These are phyloP conservation scores for Clathrospora elynae DNA, from an alignment of 2,329 filamentous ascomycete genomes.

Conservation along the genomic window DNA sequence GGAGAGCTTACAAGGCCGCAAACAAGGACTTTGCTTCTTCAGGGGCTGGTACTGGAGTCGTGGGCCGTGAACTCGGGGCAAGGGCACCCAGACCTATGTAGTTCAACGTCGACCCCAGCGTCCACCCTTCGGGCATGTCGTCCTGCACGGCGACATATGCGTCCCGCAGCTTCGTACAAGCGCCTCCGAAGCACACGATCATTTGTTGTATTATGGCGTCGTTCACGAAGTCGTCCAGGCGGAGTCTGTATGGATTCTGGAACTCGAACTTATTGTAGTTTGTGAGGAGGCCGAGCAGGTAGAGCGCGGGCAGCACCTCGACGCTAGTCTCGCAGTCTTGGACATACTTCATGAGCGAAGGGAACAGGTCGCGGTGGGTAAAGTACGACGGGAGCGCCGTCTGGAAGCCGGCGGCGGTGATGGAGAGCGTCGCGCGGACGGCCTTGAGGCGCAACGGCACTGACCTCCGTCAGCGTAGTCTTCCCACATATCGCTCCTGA, in stretches of 20 bases:
- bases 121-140: constrained; percentile 89
- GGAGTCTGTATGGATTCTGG: constrained; percentile 91
- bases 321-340: constrained; percentile 72
- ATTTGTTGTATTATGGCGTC: constrained; percentile 84
- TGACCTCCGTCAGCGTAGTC: constrained; percentile 46
- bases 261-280: constrained; percentile 99
- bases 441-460: constrained; percentile 79
- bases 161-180: constrained; percentile 70
- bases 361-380: constrained; percentile 91
- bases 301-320: constrained; percentile 73
- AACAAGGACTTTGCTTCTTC: constrained; percentile 86
- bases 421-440: constrained; percentile 77
- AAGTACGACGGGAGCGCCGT: constrained; percentile 94
- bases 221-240: constrained; percentile 94
- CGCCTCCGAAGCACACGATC: constrained; percentile 73
- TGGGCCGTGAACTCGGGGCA: constrained; percentile 68
- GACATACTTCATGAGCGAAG: constrained; percentile 91
- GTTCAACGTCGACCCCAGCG: constrained; percentile 75
- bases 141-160: constrained; percentile 87
- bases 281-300: constrained; percentile 81
- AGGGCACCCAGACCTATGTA: constrained; percentile 84
- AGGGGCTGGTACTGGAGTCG: constrained; percentile 65
- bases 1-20: constrained; percentile 68
- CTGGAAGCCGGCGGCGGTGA: constrained; percentile 92
- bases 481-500: background rate